phyloP scores from a whole-genome alignment of 768 basidiomycete genomes.

The Termitomyces eurrhizus region DNA sequence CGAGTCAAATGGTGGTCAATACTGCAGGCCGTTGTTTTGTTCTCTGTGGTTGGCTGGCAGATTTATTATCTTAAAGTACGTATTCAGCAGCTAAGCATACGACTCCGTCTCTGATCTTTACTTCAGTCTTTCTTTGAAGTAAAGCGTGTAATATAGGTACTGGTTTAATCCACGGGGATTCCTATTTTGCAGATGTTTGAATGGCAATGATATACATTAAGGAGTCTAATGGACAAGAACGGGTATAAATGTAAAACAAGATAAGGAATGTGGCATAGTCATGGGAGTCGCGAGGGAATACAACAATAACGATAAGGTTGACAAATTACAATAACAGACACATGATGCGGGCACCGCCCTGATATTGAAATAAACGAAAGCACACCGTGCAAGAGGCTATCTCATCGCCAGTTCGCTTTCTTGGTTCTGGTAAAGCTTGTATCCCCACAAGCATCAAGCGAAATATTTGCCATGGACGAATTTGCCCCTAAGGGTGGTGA shows the following conservation, averaged over 20 bases:
- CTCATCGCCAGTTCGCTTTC: slow-evolving; percentile 60
- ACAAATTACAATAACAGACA: slow-evolving; percentile 15
- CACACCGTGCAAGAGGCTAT: slow-evolving; percentile 5
- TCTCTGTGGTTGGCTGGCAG: slow-evolving; percentile 94
- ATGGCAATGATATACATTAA: slow-evolving; percentile 8
- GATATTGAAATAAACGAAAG: slow-evolving; percentile 4
- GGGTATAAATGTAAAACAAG: slow-evolving; percentile 22
- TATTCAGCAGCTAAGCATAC: slow-evolving; percentile 8
- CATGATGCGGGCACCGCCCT: slow-evolving; percentile 15
- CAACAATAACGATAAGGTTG: slow-evolving; percentile 11
- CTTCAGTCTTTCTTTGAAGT: slow-evolving; percentile 85
- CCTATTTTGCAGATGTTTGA: background rate
- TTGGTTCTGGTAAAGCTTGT: slow-evolving; percentile 41
- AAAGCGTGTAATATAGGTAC: slow-evolving; percentile 72
- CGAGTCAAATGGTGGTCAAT: slow-evolving; percentile 99
- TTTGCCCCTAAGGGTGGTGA: slow-evolving; percentile 18
- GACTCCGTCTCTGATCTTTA: slow-evolving; percentile 7
- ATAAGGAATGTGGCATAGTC: slow-evolving; percentile 16
- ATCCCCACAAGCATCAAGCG: slow-evolving; percentile 44
- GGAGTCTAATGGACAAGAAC: slow-evolving; percentile 4
- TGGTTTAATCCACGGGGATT: slow-evolving; percentile 4
- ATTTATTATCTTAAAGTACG: slow-evolving; percentile 91
- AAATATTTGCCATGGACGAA: slow-evolving; percentile 26
- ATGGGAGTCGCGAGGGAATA: slow-evolving; percentile 6
- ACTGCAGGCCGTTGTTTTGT: slow-evolving; percentile 80